These are phyloP conservation scores for Centrapalus pauciflorus DNA, from an alignment of 129 eudicot genomes.

Conservation along the genomic window DNA sequence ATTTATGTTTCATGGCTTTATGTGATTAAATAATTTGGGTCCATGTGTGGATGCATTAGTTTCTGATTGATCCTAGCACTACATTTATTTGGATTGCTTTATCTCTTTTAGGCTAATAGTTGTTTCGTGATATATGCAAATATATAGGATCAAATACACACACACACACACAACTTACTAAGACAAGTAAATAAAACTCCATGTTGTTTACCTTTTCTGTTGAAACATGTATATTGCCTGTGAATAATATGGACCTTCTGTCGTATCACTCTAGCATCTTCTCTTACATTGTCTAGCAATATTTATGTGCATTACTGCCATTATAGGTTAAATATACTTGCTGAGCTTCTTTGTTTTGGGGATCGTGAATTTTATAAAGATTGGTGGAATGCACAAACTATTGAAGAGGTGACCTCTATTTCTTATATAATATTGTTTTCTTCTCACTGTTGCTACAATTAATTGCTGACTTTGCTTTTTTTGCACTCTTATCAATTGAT, in stretches of 20 bases:
- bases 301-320: constrained; percentile 16
- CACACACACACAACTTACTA: no score
- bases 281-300: neutral
- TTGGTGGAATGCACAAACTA: constrained; percentile 98
- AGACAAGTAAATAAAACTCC: neutral
- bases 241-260: neutral
- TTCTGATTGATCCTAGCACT: neutral
- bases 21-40: neutral
- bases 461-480: constrained; percentile 1
- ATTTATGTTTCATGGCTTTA: neutral
- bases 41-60: neutral
- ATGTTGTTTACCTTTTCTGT: neutral
- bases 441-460: constrained; percentile 23
- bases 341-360: constrained; percentile 95
- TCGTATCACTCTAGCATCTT: neutral
- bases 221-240: neutral
- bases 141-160: no score
- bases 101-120: neutral
- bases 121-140: neutral
- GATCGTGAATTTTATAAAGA: constrained; percentile 99
- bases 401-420: constrained; percentile 72
- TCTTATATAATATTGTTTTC: neutral
- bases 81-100: no score
- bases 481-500: constrained; percentile 10
- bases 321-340: constrained; percentile 87